Base-by-base conservation (phyloP, 257 asterid genomes). In the Fraxinus cuspidata region DNA sequence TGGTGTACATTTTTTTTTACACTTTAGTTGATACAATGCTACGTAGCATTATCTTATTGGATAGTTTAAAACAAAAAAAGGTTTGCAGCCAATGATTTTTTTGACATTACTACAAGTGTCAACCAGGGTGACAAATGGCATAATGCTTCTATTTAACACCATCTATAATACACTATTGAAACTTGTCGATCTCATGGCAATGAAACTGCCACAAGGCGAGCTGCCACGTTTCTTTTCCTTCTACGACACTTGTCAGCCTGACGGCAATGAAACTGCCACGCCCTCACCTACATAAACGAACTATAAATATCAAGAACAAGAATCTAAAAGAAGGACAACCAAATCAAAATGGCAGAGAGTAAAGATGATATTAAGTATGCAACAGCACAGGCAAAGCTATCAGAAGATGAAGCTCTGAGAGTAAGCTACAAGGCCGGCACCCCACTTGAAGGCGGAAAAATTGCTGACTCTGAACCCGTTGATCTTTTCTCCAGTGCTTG, bases 361-460 rank as follows among this genome's bases (percentile, higher is more conserved):
- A 86, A 82, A 70, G 88, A 88, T 0, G 89, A 88, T 32, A 78
- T 85, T 29, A 72, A 51, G 34, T 72, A 44, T 56, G 90, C 73
- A 10, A 64, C 77, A 70, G 89, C 87, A 18, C 91, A 86, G 70
- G 90, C 91, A n/a, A 88, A 83, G 77, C 35, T 79, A 44, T 79
- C 87, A 15, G 92, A 89, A 63, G 92, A 89, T 18, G 88, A 88
- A 56, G 83, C 88, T 42, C 35, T 86, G 78, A 80, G 92, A 78
- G 31, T 82, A 0, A 16, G 86, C 27, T 89, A 85, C 77, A 83
- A 81, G 28, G 87, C 70, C 2, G 89, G 89, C 1, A 85, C 83
- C 34, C 88, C 88, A 40, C 84, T 88, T 25, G 92, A 83, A 78
- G 88, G 82, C 0, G 87, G 89, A 40, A 85, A 80, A 58, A 83